A percentile compares a stretch with the other conserved stretches of the same genome.
Conservation (phyloP, 495 filamentous ascomycete species). For the Oleoguttula mirabilis region DNA sequence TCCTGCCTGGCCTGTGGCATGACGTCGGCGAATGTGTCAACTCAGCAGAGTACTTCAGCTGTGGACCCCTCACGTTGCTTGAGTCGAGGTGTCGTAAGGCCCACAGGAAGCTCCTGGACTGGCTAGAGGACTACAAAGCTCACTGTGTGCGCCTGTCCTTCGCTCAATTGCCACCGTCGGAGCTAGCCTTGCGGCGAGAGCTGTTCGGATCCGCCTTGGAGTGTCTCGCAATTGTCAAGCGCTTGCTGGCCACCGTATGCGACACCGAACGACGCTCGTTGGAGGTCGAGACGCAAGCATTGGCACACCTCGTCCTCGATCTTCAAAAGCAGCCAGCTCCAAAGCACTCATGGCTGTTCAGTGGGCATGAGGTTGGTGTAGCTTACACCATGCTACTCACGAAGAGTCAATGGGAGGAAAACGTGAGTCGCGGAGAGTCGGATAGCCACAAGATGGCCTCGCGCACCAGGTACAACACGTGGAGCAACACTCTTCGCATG, state of each 20-base stretch:
- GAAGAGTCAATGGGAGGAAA: constrained; percentile 14
- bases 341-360: constrained; percentile 17
- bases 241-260: constrained; percentile 14
- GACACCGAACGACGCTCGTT: constrained; percentile 10
- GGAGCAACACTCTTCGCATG: constrained; percentile 14
- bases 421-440: not conserved
- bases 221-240: constrained; percentile 16
- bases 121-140: constrained; percentile 17
- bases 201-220: constrained; percentile 13
- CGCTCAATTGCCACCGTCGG: constrained; percentile 1
- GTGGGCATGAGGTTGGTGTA: constrained; percentile 15
- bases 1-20: constrained; percentile 16
- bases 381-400: constrained; percentile 16
- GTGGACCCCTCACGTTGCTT: not conserved
- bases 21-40: constrained; percentile 14
- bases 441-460: constrained; percentile 1
- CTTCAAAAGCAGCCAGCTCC: constrained; percentile 13
- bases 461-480: constrained; percentile 9
- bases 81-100: constrained; percentile 9
- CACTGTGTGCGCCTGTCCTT: constrained; percentile 13
- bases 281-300: constrained; percentile 17
- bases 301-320: constrained; percentile 16
- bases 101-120: constrained; percentile 9
- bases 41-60: not conserved
- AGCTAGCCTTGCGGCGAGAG: constrained; percentile 11